These are phyloP conservation scores for Claviceps purpurea DNA, from an alignment of 2,329 filamentous ascomycete genomes.

Conservation along the genomic window DNA sequence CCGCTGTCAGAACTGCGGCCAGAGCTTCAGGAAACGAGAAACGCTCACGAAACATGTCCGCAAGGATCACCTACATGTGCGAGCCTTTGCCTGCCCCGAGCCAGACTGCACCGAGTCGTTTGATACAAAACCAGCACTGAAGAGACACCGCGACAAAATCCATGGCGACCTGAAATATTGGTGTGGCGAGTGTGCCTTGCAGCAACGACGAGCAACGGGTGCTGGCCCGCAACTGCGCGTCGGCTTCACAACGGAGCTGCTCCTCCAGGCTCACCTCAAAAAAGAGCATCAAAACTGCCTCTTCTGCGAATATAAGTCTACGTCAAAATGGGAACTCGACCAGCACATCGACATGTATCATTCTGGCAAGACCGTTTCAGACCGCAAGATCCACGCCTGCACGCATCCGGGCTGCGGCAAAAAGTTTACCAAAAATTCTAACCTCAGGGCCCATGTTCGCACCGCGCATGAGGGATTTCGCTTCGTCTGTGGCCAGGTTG, in stretches of 20 bases:
- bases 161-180: constrained; percentile 61
- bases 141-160: constrained; percentile 54
- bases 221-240: constrained; percentile 25
- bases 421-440: constrained; percentile 71
- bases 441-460: constrained; percentile 66
- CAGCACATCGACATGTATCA: constrained; percentile 71
- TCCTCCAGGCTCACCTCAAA: constrained; percentile 61
- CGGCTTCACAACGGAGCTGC: constrained; percentile 58
- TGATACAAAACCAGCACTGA: constrained; percentile 57
- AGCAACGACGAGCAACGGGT: constrained; percentile 23
- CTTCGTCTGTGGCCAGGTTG: constrained; percentile 65
- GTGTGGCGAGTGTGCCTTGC: constrained; percentile 56
- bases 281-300: constrained; percentile 62
- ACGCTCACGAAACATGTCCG: constrained; percentile 75
- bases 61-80: constrained; percentile 57
- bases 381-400: constrained; percentile 55
- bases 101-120: constrained; percentile 53
- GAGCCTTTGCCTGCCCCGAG: constrained; percentile 58
- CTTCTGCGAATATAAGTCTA: constrained; percentile 58
- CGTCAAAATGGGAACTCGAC: constrained; percentile 53
- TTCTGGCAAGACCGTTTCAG: constrained; percentile 44
- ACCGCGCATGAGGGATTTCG: constrained; percentile 63
- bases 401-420: constrained; percentile 55
- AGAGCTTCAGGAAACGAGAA: constrained; percentile 76
- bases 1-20: constrained; percentile 59